Evolutionary conservation across 768 basidiomycete species (phyloP).

Genomic region (Lactarius tabidus): DNA sequence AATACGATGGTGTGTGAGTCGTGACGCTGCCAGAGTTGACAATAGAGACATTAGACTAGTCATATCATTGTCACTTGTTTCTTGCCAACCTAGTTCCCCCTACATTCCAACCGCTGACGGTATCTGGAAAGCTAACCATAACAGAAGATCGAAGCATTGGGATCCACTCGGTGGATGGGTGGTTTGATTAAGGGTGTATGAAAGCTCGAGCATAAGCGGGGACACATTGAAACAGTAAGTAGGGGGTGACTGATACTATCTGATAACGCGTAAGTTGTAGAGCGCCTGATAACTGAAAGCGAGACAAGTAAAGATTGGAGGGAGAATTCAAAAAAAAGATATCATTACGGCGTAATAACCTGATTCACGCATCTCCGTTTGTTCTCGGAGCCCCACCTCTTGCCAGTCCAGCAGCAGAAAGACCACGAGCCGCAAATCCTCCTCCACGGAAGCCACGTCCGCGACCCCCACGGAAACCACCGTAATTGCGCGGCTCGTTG

Average conservation of each 20-base stretch:
- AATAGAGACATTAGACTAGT: neutral
- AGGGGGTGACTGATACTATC: slow-evolving; percentile 15
- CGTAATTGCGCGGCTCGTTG: slow-evolving; percentile 36
- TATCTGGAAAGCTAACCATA: neutral
- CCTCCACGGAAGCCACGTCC: slow-evolving; percentile 50
- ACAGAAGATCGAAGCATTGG: neutral
- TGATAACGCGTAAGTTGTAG: slow-evolving; percentile 17
- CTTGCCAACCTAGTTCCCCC: neutral
- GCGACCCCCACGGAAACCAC: slow-evolving; percentile 40
- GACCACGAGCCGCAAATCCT: slow-evolving; percentile 60
- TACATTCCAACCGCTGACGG: neutral
- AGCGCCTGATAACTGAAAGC: slow-evolving; percentile 3
- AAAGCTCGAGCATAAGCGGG: slow-evolving; percentile 16
- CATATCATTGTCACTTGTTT: neutral
- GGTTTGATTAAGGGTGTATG: slow-evolving; percentile 11
- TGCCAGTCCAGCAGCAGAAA: slow-evolving; percentile 67
- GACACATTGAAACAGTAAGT: slow-evolving; percentile 19
- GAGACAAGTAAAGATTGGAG: neutral
- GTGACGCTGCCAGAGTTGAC: neutral
- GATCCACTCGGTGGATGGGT: neutral
- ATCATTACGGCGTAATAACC: neutral
- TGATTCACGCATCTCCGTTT: slow-evolving; percentile 31
- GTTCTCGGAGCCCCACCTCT: slow-evolving; percentile 29
- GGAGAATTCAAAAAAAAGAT: neutral
- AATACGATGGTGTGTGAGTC: neutral